Base-by-base conservation (phyloP, 2,329 filamentous ascomycete genomes). In the Orbilia oligospora region DNA sequence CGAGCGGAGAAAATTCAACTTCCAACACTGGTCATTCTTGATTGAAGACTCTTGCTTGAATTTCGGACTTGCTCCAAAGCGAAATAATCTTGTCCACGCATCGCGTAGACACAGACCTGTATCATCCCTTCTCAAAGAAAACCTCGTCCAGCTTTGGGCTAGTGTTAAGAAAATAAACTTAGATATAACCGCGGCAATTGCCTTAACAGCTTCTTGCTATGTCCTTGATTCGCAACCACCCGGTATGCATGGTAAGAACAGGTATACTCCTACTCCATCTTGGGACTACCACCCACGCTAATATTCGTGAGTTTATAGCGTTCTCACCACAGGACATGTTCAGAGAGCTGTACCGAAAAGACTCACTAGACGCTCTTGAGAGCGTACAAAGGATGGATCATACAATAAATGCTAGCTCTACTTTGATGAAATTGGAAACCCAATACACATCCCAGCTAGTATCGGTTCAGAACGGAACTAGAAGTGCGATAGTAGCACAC, bases 241-340 rank as follows among this genome's bases (percentile, higher is more conserved):
- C 33, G 36, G 66, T 20, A 69, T 69, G 66, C 51, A 69, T 48
- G 66, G 66, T 69, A 48, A 69, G 20, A 5, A n/a, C 12, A 12
- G n/a, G 20, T 16, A 24, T 33, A 9, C 18, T 53, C 30, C 18
- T 30, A 3, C 20, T 14, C 12, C 36, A 9, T 33, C 5, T 27
- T 8, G 22, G 24, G 16, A 20, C 24, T 24, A 22, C 46, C 27
- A 30, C 6, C 27, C 6, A 30, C 27, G 27, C 6, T 30, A 30
- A 30, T 18, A 12, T 46, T 44, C 9, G 49, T 10, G 22, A 14
- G 22, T 38, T 14, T 22, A 14, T 44, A 68, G 66, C 36, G 5
- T 69, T 69, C 20, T 27, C 33, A 6, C 66, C 24, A 14, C 20
- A 16, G 22, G 66, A 69, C 0, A 41, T 69, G 38, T 69, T 69